Base-by-base conservation (phyloP, 2,329 filamentous ascomycete species). In the Dothideomycetes sp. region DNA sequence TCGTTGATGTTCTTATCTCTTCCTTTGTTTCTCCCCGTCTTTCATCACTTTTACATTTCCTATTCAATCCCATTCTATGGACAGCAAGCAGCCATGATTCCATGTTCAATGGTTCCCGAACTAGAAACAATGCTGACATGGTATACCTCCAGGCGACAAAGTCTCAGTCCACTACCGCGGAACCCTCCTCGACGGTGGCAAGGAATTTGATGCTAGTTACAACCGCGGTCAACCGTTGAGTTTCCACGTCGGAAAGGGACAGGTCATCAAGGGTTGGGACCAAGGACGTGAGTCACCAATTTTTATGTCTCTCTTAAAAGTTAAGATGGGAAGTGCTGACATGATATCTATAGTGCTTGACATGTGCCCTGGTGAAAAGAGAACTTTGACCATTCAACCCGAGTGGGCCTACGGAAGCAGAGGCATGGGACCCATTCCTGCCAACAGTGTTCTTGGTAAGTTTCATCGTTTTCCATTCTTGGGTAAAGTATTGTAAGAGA, bases 321-420 rank as follows among this genome's bases (percentile, higher is more conserved):
- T n/a, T 8, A 9, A 5, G 7, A 15, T 13, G 6, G 7, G 2
- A 8, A 12, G 27, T 23, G 13, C 13, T 25, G 10, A 27, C 13
- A 24, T 8, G 27, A 30, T 30, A 25, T 25, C 23, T 16, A 3
- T 33, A 41, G 75, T 96, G 17, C 59, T 93, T 32, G 85, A 88
- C 58, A 96, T 96, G 89, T 96, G 89, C 65, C 82, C 91, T 53
- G 91, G 91, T 49, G 89, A 98, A 72, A 94, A 94, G 78, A 76
- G 64, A 65, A 89, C 79, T 45, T 69, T 98, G 59, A 96, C 86
- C 19, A 91, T 98, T 39, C 86, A 87, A 37, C 87, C 89, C 16
- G 81, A 84, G 60, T 76, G 80, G 57, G 89, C 80, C 36, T 96
- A 95, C 60, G 89, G 89, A 45, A 68, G 79, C 49, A 75, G 82